These are phyloP conservation scores for Hyphopichia burtonii DNA, from an alignment of 1,139 yeast species.

Conservation along the genomic window DNA sequence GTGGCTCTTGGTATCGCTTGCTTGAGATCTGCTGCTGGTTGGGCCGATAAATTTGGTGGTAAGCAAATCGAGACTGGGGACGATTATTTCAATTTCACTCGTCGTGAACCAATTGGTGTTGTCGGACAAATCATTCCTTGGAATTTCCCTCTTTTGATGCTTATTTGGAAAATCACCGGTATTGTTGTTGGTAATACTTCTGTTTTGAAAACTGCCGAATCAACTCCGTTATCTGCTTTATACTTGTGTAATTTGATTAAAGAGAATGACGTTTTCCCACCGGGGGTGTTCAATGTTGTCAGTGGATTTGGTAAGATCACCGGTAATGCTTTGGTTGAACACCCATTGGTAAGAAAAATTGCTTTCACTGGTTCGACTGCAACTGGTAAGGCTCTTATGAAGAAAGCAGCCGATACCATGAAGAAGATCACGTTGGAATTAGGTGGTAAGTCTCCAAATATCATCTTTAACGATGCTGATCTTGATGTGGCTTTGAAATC, in stretches of 20 bases:
- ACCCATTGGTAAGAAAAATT: conserved; percentile 31
- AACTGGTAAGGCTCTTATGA: conserved; percentile 33
- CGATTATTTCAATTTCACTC: conserved; percentile 44
- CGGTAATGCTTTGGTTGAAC: conserved; percentile 31
- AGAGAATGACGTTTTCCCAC: conserved; percentile 29
- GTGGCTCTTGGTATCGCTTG: conserved; percentile 50
- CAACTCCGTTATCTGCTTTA: conserved; percentile 36
- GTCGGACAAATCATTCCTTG: conserved; percentile 41
- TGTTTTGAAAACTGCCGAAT: conserved; percentile 34
- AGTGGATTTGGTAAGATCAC: conserved; percentile 32
- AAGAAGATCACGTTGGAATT: conserved; percentile 36
- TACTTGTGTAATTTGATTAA: conserved; percentile 27
- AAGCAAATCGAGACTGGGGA: conserved; percentile 55
- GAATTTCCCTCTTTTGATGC: conserved; percentile 40
- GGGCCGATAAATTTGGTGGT: conserved; percentile 70
- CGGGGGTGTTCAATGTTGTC: conserved; percentile 34
- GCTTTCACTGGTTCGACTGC: conserved; percentile 40
- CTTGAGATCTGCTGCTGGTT: conserved; percentile 66
- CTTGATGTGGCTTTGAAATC: conserved; percentile 35
- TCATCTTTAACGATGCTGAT: conserved; percentile 31
- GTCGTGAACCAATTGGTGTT: conserved; percentile 30
- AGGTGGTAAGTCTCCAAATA: conserved; percentile 36
- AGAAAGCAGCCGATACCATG: conserved; percentile 30
- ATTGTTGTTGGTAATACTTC: conserved; percentile 35
- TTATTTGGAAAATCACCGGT: conserved; percentile 37